A percentile compares a stretch with the other conserved stretches of the same genome.
Conservation (phyloP, 78 protist genomes). For the Chrysochromulina tobinii region DNA sequence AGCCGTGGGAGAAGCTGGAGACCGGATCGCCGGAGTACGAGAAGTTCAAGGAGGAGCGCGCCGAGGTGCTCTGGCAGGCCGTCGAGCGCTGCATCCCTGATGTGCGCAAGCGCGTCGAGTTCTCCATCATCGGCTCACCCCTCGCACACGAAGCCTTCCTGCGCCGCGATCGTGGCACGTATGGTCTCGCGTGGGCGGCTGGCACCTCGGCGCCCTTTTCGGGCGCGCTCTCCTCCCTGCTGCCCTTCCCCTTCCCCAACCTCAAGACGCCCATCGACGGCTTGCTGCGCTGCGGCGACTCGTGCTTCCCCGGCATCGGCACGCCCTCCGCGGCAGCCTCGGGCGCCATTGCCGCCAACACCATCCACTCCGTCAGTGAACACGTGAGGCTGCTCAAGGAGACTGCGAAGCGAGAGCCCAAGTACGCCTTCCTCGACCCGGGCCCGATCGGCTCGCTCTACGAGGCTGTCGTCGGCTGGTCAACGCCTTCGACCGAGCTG, state of each 20-base stretch:
- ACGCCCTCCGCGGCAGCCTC: slow-evolving; percentile 23
- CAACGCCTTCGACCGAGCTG: neutral
- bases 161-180: slow-evolving; percentile 27
- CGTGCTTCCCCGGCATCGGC: slow-evolving; percentile 34
- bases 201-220: slow-evolving; percentile 9
- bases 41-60: neutral
- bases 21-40: neutral
- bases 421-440: slow-evolving; percentile 6
- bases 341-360: slow-evolving; percentile 6
- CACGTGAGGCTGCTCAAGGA: neutral
- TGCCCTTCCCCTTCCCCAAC: slow-evolving; percentile 30
- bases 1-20: neutral
- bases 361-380: neutral
- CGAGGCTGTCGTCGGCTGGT: too few species aligned
- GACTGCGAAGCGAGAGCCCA: neutral
- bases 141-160: slow-evolving; percentile 30
- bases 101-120: neutral
- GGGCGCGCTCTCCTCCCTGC: neutral
- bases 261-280: slow-evolving; percentile 18
- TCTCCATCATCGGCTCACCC: neutral
- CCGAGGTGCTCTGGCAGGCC: neutral
- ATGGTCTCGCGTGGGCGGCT: slow-evolving; percentile 23
- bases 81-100: slow-evolving; percentile 2
- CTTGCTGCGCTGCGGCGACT: slow-evolving; percentile 26
- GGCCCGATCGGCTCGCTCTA: neutral